These are phyloP conservation scores for Noccaea bulbosa DNA, from an alignment of 345 rosid species.

Conservation along the genomic window DNA sequence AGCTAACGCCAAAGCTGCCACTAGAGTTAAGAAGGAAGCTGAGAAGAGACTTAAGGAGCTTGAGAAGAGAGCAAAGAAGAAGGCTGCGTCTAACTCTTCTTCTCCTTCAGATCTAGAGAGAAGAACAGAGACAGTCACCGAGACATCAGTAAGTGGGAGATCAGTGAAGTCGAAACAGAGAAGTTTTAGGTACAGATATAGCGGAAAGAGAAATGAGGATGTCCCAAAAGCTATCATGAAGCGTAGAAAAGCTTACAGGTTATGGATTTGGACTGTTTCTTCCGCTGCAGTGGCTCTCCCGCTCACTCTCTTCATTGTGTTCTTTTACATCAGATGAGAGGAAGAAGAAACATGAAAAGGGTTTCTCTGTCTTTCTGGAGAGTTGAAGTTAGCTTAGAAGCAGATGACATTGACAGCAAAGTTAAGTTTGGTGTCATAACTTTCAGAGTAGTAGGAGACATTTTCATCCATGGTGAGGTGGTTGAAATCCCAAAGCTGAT, in stretches of 20 bases:
- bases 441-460: constrained; percentile 5
- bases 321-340: constrained; percentile 40
- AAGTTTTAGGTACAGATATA: constrained; percentile 47
- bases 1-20: constrained; percentile 79
- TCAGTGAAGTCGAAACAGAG: constrained; percentile 50
- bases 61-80: constrained; percentile 88
- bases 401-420: background rate
- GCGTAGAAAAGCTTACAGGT: constrained; percentile 66
- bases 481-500: background rate
- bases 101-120: constrained; percentile 47
- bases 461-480: constrained; percentile 5
- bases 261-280: constrained; percentile 67
- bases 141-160: constrained; percentile 44
- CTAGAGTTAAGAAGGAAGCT: constrained; percentile 82
- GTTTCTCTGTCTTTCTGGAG: background rate
- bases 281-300: constrained; percentile 53
- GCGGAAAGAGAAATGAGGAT: constrained; percentile 53
- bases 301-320: constrained; percentile 44
- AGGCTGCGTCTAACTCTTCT: constrained; percentile 35
- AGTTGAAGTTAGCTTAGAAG: constrained; percentile 16
- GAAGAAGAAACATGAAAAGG: background rate
- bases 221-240: constrained; percentile 68
- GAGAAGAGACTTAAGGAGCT: constrained; percentile 85
- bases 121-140: constrained; percentile 47
- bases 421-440: constrained; percentile 25